phyloP scores from a whole-genome alignment of 805 yeast genomes.

The Metschnikowia borealis region DNA sequence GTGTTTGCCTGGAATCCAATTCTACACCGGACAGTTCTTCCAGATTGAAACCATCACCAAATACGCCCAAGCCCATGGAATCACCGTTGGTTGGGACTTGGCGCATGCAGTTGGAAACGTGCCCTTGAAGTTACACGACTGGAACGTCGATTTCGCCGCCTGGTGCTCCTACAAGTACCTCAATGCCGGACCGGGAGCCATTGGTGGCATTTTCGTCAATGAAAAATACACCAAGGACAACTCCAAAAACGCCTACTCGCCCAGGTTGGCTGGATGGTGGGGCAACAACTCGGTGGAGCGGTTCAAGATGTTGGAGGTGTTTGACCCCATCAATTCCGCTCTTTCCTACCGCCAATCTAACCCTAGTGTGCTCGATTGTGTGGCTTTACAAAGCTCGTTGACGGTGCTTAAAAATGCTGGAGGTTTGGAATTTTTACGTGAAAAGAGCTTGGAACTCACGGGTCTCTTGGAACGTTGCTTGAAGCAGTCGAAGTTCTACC shows the following conservation, averaged over 20 bases:
- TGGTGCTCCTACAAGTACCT: conserved; percentile 93
- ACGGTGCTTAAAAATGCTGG: conserved; percentile 57
- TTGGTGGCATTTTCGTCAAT: conserved; percentile 81
- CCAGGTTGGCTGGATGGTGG: conserved; percentile 97
- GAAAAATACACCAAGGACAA: conserved; percentile 40
- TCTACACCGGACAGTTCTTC: conserved; percentile 86
- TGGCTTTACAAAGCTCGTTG: conserved; percentile 63
- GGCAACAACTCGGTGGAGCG: conserved; percentile 71
- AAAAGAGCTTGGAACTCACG: conserved; percentile 57
- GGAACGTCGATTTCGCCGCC: conserved; percentile 90
- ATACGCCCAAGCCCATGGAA: conserved; percentile 48
- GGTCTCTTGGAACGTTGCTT: conserved; percentile 49
- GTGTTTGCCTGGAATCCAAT: conserved; percentile 84
- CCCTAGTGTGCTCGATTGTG: conserved; percentile 84
- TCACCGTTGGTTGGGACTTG: conserved; percentile 86
- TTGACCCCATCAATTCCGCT: conserved; percentile 82
- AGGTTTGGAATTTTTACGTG: conserved; percentile 56
- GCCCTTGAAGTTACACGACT: conserved; percentile 69
- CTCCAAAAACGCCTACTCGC: conserved; percentile 34
- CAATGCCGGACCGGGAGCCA: conserved; percentile 91
- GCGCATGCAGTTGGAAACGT: conserved; percentile 96
- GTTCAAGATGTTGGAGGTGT: conserved; percentile 74
- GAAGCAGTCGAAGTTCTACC: conserved; percentile 43
- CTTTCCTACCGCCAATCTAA: conserved; percentile 86
- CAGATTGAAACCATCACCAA: conserved; percentile 69